A percentile compares a stretch with the other conserved stretches of the same genome.
Evolutionary conservation across 2,329 filamentous ascomycete species (phyloP).

Genomic region (Diaporthe batatas): DNA sequence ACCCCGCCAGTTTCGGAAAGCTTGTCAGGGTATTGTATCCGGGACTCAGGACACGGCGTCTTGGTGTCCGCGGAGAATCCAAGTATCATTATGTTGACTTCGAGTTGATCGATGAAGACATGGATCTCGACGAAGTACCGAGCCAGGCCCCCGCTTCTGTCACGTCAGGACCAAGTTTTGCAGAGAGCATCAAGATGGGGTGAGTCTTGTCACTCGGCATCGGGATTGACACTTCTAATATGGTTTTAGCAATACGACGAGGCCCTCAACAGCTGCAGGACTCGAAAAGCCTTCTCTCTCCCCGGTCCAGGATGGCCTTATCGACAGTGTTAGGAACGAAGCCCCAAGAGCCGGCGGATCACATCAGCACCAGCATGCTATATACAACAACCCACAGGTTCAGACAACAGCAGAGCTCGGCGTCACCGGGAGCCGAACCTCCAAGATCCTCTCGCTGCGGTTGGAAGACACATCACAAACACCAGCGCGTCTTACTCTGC

Average conservation of each 20-base stretch:
- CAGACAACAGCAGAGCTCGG: constrained; percentile 70
- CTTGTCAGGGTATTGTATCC: constrained; percentile 96
- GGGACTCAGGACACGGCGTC: constrained; percentile 89
- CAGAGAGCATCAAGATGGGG: constrained; percentile 57
- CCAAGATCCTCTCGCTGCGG: constrained; percentile 71
- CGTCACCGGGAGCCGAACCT: constrained; percentile 69
- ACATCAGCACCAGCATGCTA: constrained; percentile 59
- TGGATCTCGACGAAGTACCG: constrained; percentile 23
- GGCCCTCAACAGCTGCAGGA: constrained; percentile 39
- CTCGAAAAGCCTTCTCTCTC: constrained; percentile 30
- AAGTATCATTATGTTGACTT: constrained; percentile 96
- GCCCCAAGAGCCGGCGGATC: constrained; percentile 43
- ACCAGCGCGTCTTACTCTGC: constrained; percentile 81
- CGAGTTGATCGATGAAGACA: constrained; percentile 68
- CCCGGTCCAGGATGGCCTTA: constrained; percentile 18
- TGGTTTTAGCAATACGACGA: constrained; percentile 48
- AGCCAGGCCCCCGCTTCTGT: constrained; percentile 52
- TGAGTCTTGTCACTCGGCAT: constrained; percentile 50
- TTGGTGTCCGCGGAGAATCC: constrained; percentile 95
- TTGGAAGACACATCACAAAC: constrained; percentile 70
- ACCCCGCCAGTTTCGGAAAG: constrained; percentile 97
- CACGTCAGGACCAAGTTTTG: constrained; percentile 34
- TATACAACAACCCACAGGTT: constrained; percentile 72
- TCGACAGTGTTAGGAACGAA: background rate
- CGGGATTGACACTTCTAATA: constrained; percentile 43